A percentile compares a stretch with the other conserved stretches of the same genome.
Conservation (phyloP, 2,329 filamentous ascomycete genomes). For the Chrysoporthe austroafricana region DNA sequence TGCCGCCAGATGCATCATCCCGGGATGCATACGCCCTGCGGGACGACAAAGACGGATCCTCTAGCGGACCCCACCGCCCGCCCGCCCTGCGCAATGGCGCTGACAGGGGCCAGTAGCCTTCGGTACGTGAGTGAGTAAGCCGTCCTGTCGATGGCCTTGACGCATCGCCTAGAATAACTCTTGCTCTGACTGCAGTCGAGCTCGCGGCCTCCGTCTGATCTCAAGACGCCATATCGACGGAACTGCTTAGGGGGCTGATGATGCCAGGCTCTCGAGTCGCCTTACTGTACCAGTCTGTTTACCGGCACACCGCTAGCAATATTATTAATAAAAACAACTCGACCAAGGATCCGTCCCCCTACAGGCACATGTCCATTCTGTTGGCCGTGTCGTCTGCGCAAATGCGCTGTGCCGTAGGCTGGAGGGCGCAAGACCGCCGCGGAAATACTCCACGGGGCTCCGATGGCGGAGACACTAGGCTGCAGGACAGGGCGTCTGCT, state of each 20-base stretch:
- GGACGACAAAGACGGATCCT: conserved; percentile 4
- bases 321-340: neutral
- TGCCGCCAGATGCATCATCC: neutral
- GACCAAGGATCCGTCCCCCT: neutral
- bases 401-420: neutral
- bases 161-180: no score
- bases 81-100: neutral
- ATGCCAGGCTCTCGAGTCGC: no score
- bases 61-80: neutral
- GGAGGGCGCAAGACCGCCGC: neutral
- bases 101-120: no score
- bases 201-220: no score
- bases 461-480: neutral
- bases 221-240: no score
- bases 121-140: neutral
- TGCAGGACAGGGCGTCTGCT: neutral
- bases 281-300: no score
- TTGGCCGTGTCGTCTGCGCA: neutral
- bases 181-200: no score
- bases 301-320: neutral
- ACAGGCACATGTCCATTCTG: neutral
- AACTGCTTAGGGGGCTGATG: no score
- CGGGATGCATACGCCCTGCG: conserved; percentile 3
- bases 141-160: neutral
- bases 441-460: neutral